A percentile compares a stretch with the other conserved stretches of the same genome.
Evolutionary conservation across 352 stramenopile genomes (phyloP).

Genomic region (Pythium volutum): DNA sequence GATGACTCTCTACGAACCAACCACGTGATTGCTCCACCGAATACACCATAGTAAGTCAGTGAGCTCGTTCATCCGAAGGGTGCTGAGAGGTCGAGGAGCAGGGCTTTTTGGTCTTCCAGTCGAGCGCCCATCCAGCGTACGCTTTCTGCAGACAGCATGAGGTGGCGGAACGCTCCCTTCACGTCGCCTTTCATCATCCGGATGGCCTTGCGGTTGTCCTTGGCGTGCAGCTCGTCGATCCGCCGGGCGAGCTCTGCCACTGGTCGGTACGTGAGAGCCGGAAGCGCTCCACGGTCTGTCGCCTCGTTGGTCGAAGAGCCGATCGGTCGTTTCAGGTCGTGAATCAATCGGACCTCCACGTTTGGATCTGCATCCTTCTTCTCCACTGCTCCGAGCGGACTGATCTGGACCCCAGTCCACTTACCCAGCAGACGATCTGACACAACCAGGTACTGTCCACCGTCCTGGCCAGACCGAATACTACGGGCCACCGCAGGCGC

Average conservation of each 20-base stretch:
- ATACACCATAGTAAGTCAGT: slow-evolving; percentile 12
- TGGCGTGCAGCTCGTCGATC: not conserved
- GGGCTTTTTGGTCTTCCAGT: not conserved
- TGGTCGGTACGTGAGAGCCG: not conserved
- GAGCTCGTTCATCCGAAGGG: slow-evolving; percentile 17
- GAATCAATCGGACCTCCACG: slow-evolving; percentile 6
- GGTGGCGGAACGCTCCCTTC: slow-evolving; percentile 10
- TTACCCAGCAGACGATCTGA: not conserved
- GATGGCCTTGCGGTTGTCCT: not conserved
- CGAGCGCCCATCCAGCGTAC: not conserved
- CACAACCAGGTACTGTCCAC: slow-evolving; percentile 16
- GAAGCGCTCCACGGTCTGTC: not conserved
- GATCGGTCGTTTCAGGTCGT: slow-evolving; percentile 5
- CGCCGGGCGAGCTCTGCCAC: not conserved
- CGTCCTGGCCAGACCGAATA: slow-evolving; percentile 13
- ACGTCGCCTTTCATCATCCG: slow-evolving; percentile 15
- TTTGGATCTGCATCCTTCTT: not conserved
- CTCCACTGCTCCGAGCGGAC: slow-evolving; percentile 9
- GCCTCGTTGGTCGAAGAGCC: slow-evolving; percentile 2
- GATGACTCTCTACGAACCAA: too few relatives aligned
- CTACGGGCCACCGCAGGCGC: not conserved
- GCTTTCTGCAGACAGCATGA: not conserved
- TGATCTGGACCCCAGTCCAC: slow-evolving; percentile 8
- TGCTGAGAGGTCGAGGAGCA: not conserved
- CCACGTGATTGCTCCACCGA: slow-evolving; percentile 12